Conservation (phyloP, 164 flowering plant species). For the Echeveria elegans region DNA sequence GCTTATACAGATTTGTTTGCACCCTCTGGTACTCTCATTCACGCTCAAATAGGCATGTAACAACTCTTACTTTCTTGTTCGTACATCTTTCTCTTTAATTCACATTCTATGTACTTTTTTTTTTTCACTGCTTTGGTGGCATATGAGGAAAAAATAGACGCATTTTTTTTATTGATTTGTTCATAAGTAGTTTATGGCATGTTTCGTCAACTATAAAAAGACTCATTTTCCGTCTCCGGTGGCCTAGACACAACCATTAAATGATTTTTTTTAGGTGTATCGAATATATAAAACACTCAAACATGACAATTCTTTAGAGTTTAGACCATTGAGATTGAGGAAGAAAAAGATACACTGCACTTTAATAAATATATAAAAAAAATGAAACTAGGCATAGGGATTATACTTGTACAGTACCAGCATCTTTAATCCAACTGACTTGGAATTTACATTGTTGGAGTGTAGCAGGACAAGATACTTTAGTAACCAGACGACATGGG, state of each 20-base stretch:
- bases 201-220: neutral
- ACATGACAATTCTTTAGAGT: neutral
- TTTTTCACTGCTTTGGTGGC: neutral
- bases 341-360: slow-evolving; percentile 1
- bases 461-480: neutral
- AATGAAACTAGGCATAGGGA: neutral
- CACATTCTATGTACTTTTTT: neutral
- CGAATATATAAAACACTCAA: neutral
- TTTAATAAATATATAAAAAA: neutral
- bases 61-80: neutral
- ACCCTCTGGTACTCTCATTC: neutral
- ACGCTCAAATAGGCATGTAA: neutral
- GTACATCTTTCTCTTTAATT: neutral
- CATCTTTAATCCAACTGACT: slow-evolving; percentile 6
- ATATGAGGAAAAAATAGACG: neutral
- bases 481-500: neutral
- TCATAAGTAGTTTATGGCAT: neutral
- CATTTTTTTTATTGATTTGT: neutral
- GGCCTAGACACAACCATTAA: neutral
- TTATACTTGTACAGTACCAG: slow-evolving; percentile 5
- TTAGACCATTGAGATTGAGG: slow-evolving; percentile 5
- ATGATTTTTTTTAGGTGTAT: neutral
- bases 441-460: neutral
- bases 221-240: neutral
- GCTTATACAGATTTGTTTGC: neutral